Percentiles rank a stretch among this genome's conserved stretches.
phyloP scores from a whole-genome alignment of 129 eudicot species.

The Helichrysum umbraculigerum region DNA sequence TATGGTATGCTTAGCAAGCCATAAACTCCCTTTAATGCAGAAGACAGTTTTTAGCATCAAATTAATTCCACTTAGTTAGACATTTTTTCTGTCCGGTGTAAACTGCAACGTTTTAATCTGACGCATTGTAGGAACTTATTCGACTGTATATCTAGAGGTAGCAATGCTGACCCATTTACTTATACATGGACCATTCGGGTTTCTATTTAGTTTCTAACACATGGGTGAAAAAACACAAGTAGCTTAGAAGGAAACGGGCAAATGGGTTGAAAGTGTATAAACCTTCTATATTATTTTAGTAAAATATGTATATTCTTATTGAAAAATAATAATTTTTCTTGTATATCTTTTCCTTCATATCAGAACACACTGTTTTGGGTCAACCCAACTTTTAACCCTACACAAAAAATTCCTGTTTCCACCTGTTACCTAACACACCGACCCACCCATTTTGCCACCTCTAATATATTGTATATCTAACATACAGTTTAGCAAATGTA shows the following conservation, averaged over 20 bases:
- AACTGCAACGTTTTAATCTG: background rate
- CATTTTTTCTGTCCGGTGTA: background rate
- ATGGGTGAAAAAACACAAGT: no score
- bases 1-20: conserved; percentile 81
- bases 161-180: background rate
- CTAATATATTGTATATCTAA: background rate
- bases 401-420: no score
- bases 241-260: no score
- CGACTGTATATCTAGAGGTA: background rate
- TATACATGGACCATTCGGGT: background rate
- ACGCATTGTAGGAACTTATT: background rate
- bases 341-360: background rate
- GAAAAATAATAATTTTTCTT: no score
- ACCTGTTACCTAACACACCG: background rate
- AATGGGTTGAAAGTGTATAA: background rate
- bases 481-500: background rate
- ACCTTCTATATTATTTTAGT: background rate
- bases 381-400: background rate
- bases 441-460: background rate
- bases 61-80: background rate
- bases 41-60: background rate
- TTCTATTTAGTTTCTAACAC: background rate
- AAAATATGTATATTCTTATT: background rate
- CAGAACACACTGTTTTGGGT: background rate
- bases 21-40: conserved; percentile 62